phyloP scores from a whole-genome alignment of 768 basidiomycete species.

The Macrolepiota albuminosa region DNA sequence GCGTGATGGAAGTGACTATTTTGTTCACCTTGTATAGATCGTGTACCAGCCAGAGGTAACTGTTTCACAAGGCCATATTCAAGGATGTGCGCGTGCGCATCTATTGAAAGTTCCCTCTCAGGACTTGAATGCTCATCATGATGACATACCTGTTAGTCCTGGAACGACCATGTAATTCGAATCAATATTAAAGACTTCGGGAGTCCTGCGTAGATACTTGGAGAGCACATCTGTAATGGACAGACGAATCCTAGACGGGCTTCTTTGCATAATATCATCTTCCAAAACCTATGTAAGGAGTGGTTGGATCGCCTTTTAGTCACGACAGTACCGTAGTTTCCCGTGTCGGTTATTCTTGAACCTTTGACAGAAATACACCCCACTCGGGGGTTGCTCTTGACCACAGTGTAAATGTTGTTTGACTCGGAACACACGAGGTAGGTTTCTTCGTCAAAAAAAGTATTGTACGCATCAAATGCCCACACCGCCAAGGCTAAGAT shows the following conservation, averaged over 20 bases:
- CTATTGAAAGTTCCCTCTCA: constrained; percentile 27
- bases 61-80: constrained; percentile 69
- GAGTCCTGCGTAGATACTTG: constrained; percentile 3
- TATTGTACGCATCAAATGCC: constrained; percentile 26
- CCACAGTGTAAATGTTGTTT: constrained; percentile 66
- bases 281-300: neutral
- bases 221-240: constrained; percentile 6
- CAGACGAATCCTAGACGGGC: neutral
- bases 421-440: constrained; percentile 58
- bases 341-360: constrained; percentile 42
- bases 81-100: constrained; percentile 78
- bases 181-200: constrained; percentile 14
- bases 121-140: neutral
- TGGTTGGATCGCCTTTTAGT: neutral
- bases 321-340: constrained; percentile 36
- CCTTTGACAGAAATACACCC: constrained; percentile 59
- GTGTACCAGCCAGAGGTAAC: constrained; percentile 55
- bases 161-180: constrained; percentile 53
- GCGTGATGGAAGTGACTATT: neutral
- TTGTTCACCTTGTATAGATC: constrained; percentile 52
- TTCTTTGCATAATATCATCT: constrained; percentile 13
- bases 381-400: constrained; percentile 42
- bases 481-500: constrained; percentile 8
- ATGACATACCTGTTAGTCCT: constrained; percentile 57
- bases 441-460: constrained; percentile 10